A percentile compares a stretch with the other conserved stretches of the same genome.
These are phyloP conservation scores for Hagleromyces aurorensis DNA, from an alignment of 805 yeast genomes.

Conservation along the genomic window DNA sequence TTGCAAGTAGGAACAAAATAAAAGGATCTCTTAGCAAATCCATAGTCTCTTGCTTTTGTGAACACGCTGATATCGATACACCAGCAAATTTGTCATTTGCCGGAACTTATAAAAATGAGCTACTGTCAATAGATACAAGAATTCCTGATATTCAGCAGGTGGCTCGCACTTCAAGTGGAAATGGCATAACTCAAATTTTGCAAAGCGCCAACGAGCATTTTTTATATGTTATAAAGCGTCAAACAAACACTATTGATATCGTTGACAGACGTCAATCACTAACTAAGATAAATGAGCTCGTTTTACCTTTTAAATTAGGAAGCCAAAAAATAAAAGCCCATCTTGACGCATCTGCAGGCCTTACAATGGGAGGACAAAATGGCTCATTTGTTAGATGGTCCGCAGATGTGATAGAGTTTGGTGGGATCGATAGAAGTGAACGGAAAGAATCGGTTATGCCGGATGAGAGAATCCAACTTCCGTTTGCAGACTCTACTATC, in stretches of 20 bases:
- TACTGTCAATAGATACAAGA: constrained; percentile 22
- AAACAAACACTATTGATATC: constrained; percentile 25
- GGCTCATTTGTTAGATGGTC: constrained; percentile 22
- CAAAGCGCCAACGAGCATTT: constrained; percentile 33
- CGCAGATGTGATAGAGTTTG: constrained; percentile 22
- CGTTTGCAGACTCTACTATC: constrained; percentile 6
- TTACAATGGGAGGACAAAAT: constrained; percentile 19
- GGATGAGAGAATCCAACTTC: neutral
- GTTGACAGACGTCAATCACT: constrained; percentile 29
- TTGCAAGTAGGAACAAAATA: constrained; percentile 6
- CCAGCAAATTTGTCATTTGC: constrained; percentile 6
- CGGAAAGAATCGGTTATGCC: constrained; percentile 1
- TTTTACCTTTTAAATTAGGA: constrained; percentile 17
- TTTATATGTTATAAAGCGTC: constrained; percentile 30
- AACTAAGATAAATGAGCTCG: constrained; percentile 10
- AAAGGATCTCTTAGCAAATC: constrained; percentile 12
- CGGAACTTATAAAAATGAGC: constrained; percentile 28
- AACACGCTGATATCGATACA: constrained; percentile 4
- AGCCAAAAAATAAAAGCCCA: constrained; percentile 23
- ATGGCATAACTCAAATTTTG: constrained; percentile 32
- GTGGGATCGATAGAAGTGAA: constrained; percentile 14
- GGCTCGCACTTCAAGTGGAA: constrained; percentile 13
- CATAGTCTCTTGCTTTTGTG: constrained; percentile 27
- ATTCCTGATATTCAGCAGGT: constrained; percentile 2
- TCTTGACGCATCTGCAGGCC: constrained; percentile 14